Base-by-base conservation (phyloP, 2,329 filamentous ascomycete species). In the Epichloe coenophiala region DNA sequence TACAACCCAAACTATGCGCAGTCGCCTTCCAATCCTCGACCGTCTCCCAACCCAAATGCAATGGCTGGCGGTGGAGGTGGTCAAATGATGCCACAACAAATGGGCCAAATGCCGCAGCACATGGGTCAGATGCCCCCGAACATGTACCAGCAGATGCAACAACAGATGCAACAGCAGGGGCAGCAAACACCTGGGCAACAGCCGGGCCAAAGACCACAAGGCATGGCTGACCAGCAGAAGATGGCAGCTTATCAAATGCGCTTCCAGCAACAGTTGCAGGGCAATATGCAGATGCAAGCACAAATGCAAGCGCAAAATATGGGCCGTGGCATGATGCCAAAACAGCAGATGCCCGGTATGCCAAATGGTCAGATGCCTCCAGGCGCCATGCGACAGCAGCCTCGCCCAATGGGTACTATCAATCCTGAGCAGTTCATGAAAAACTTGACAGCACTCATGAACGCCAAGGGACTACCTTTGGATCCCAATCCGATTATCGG, bases 241-340 rank as follows among this genome's bases (percentile, higher is more conserved):
- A 77, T 88, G 64, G 75, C 80, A 51, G 69, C 84, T 46, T 91
- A 94, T 60, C 87, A 94, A 58, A 86, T 94, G 80, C 84, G 87
- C 54, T 68, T 94, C 48, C 86, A 94, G 60, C 80, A 84, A 51
- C 86, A 90, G 60, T 76, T 85, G 40, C 81, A 86, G 54, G 66
- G 66, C 9, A 74, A 72, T 38, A 72, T 76, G 61, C 71, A 75
- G 47, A 71, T 72, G 64, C 65, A 66, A 49, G 68, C 69, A 13
- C 75, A 79, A 52, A 72, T 81, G 70, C 77, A 78, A 56, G 57
- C 62, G 13, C 68, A 69, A 52, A 59, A 55, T 31, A 66, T 68
- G 65, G 71, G 69, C 19, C 71, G 69, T 50, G 75, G 65, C 50
- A 74, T 76, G 69, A 75, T 79, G 70, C 68, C 68, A 2, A 75